These are phyloP conservation scores for Delonix regia DNA, from an alignment of 306 rosid species.

Conservation along the genomic window DNA sequence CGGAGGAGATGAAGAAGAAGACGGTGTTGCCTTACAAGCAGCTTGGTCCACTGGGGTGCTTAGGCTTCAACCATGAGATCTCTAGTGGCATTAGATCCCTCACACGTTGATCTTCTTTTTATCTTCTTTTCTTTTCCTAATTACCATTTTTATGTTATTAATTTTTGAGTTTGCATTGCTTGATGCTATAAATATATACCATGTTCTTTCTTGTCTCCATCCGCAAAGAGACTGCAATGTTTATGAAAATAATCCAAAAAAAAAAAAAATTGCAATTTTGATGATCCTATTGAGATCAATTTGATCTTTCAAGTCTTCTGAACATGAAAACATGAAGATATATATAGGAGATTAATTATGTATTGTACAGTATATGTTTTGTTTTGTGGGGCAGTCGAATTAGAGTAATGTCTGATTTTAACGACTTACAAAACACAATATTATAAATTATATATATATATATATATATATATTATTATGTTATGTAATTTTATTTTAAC, in stretches of 20 bases:
- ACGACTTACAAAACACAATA: no score
- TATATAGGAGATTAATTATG: no score
- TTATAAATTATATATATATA: no score
- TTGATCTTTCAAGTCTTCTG: no score
- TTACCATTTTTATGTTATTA: not conserved
- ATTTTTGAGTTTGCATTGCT: not conserved
- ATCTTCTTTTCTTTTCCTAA: not conserved
- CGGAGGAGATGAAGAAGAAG: constrained; percentile 88
- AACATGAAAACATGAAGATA: no score
- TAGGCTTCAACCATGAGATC: constrained; percentile 71
- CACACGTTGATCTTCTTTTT: constrained; percentile 48
- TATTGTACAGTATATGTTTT: no score
- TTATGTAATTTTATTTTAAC: no score
- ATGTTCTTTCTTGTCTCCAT: not conserved
- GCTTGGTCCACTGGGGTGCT: constrained; percentile 73
- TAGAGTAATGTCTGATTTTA: no score
- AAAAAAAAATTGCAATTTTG: no score
- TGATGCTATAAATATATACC: not conserved
- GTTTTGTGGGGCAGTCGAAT: no score
- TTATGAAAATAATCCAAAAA: not conserved
- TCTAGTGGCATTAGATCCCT: constrained; percentile 57
- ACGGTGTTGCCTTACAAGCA: constrained; percentile 88
- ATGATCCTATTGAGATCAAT: no score
- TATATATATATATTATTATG: no score
- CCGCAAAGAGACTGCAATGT: not conserved